Evolutionary conservation across 1,284 basidiomycete genomes (phyloP).

Genomic region (Leccinum subspadiceum): DNA sequence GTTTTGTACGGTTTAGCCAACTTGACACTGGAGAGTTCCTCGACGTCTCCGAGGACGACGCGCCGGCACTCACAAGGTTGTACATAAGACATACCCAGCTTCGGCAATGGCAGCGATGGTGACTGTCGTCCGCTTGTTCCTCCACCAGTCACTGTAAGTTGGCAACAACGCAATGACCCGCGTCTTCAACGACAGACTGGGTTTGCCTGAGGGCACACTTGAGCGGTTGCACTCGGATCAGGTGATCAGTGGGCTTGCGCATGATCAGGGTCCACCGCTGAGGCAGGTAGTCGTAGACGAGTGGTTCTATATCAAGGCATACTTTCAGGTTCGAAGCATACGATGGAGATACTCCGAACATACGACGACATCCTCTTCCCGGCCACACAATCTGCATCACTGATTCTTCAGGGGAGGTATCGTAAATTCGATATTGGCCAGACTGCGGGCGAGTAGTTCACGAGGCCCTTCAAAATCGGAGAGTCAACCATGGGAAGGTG

Average conservation of each 20-base stretch:
- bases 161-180: slow-evolving; percentile 37
- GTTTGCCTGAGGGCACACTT: slow-evolving; percentile 51
- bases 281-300: neutral
- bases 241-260: slow-evolving; percentile 56
- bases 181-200: slow-evolving; percentile 53
- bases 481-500: no score
- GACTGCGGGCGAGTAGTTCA: neutral
- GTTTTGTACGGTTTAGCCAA: no score
- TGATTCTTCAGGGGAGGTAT: slow-evolving; percentile 60
- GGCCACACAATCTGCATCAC: slow-evolving; percentile 61
- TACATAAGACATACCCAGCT: slow-evolving; percentile 53
- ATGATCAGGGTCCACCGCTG: slow-evolving; percentile 42
- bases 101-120: slow-evolving; percentile 54
- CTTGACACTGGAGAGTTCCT: slow-evolving; percentile 44
- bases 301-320: neutral
- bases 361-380: slow-evolving; percentile 45
- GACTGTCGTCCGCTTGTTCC: slow-evolving; percentile 34
- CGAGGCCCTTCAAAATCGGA: neutral
- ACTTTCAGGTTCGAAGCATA: slow-evolving; percentile 14
- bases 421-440: slow-evolving; percentile 47
- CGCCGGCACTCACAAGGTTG: slow-evolving; percentile 51
- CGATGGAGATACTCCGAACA: neutral
- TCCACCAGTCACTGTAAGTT: slow-evolving; percentile 50
- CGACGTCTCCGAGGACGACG: slow-evolving; percentile 67
- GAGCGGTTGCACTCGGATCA: slow-evolving; percentile 42